Conservation (phyloP, 2,329 filamentous ascomycete species). For the Lasiodiplodia hormozganensis region DNA sequence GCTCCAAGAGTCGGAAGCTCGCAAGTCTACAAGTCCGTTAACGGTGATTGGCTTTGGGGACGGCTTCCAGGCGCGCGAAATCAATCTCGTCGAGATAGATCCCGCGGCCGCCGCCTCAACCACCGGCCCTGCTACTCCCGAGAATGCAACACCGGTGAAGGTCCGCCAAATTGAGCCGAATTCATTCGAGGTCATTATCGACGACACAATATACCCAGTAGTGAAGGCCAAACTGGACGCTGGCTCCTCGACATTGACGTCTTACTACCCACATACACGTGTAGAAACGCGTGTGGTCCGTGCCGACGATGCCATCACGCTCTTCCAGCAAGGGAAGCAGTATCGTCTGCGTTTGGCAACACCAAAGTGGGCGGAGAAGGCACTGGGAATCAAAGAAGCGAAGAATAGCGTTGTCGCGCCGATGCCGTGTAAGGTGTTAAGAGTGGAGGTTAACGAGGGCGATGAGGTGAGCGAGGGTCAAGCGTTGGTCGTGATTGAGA, state of each 20-base stretch:
- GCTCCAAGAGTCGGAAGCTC: slow-evolving; percentile 49
- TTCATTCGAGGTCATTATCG: slow-evolving; percentile 59
- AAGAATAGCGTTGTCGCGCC: slow-evolving; percentile 86
- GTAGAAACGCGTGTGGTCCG: slow-evolving; percentile 79
- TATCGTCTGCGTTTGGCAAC: slow-evolving; percentile 62
- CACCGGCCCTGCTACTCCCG: slow-evolving; percentile 49
- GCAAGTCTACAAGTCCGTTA: slow-evolving; percentile 29
- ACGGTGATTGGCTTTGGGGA: slow-evolving; percentile 62
- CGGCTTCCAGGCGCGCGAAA: slow-evolving; percentile 68
- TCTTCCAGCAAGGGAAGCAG: slow-evolving; percentile 75
- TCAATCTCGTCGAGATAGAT: slow-evolving; percentile 58
- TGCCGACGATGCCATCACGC: slow-evolving; percentile 67
- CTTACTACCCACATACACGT: slow-evolving; percentile 82
- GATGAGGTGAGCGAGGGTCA: slow-evolving; percentile 84
- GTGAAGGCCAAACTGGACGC: slow-evolving; percentile 58
- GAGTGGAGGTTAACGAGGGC: slow-evolving; percentile 85
- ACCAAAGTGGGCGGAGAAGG: slow-evolving; percentile 86
- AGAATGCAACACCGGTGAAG: slow-evolving; percentile 52
- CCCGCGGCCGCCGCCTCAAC: slow-evolving; percentile 9
- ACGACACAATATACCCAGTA: slow-evolving; percentile 46
- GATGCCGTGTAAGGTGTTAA: slow-evolving; percentile 96
- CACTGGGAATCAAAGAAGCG: slow-evolving; percentile 79
- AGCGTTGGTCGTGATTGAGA: slow-evolving; percentile 75
- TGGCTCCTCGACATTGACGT: slow-evolving; percentile 63
- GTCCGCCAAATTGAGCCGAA: slow-evolving; percentile 59